phyloP scores from a whole-genome alignment of 768 basidiomycete genomes.

The Myochromella boudieri region DNA sequence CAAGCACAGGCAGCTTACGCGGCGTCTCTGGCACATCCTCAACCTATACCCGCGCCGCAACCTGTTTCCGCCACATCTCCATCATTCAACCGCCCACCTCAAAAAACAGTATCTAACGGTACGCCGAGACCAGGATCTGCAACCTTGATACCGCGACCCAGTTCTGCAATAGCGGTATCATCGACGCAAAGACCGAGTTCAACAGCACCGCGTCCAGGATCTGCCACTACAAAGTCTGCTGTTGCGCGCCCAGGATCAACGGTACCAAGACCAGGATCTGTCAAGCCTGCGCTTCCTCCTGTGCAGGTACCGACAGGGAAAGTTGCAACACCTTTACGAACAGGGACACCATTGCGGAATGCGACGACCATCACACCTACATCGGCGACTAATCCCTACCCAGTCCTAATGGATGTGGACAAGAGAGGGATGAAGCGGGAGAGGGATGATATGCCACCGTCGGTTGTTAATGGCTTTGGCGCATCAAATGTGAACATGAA shows the following conservation, averaged over 20 bases:
- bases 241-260: constrained; percentile 20
- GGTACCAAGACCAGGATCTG: constrained; percentile 26
- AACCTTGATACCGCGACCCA: constrained; percentile 19
- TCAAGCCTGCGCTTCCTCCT: constrained; percentile 16
- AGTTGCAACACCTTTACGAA: constrained; percentile 18
- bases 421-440: constrained; percentile 43
- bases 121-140: constrained; percentile 34
- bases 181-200: constrained; percentile 21
- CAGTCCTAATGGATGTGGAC: constrained; percentile 13
- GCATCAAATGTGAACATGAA: no score
- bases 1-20: constrained; percentile 35
- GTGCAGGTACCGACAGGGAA: constrained; percentile 22
- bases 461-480: constrained; percentile 26
- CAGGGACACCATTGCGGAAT: constrained; percentile 24
- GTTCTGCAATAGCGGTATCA: constrained; percentile 15
- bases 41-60: constrained; percentile 31
- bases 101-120: constrained; percentile 20
- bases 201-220: constrained; percentile 20
- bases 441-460: constrained; percentile 29
- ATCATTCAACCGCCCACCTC: constrained; percentile 23
- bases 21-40: constrained; percentile 24
- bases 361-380: constrained; percentile 29
- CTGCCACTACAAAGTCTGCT: constrained; percentile 17
- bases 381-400: constrained; percentile 21
- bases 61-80: constrained; percentile 29